Evolutionary conservation across 164 flowering plant genomes (phyloP).

Genomic region (Echeveria elegans): DNA sequence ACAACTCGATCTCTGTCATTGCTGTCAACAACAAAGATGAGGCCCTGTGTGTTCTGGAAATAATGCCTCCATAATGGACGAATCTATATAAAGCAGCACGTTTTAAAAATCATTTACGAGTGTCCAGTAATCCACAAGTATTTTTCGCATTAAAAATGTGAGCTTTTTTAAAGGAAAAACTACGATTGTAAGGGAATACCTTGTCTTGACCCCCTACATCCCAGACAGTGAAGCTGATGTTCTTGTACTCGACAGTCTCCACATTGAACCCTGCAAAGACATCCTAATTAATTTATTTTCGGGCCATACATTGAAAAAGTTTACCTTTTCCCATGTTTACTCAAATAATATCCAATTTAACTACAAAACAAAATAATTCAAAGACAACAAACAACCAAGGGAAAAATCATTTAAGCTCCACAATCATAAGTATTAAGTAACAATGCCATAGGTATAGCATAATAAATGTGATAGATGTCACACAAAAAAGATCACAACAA

Average conservation of each 20-base stretch:
- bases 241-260: conserved; percentile 72
- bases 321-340: not conserved
- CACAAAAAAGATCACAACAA: not conserved
- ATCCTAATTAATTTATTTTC: not conserved
- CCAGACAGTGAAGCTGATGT: conserved; percentile 77
- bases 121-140: not conserved
- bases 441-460: too few species aligned
- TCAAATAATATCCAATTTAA: too few species aligned
- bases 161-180: conserved; percentile 13
- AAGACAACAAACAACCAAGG: too few species aligned
- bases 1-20: conserved; percentile 64
- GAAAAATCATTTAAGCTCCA: too few species aligned
- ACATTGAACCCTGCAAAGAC: conserved; percentile 53
- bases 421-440: too few species aligned
- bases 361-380: too few species aligned
- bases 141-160: not conserved
- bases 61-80: conserved; percentile 79
- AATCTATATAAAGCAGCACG: too few species aligned
- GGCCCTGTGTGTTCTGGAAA: conserved; percentile 74
- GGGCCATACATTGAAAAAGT: not conserved
- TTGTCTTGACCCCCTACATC: conserved; percentile 83
- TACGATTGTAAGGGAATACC: conserved; percentile 19
- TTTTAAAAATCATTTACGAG: not conserved
- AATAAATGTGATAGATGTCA: too few species aligned
- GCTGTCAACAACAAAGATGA: conserved; percentile 74